phyloP scores from a whole-genome alignment of 2,329 filamentous ascomycete species.

The Penicillium sp. region DNA sequence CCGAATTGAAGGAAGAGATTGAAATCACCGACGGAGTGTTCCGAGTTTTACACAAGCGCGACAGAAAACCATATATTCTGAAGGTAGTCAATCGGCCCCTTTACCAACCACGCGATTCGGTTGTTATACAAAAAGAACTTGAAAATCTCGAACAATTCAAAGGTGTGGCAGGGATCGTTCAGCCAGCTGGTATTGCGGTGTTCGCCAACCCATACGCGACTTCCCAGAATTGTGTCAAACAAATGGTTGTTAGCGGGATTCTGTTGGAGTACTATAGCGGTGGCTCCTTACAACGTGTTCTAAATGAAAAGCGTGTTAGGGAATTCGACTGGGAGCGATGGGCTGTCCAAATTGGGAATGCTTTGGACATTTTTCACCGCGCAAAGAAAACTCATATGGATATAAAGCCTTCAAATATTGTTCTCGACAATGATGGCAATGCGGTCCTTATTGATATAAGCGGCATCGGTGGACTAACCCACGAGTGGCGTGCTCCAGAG shows the following conservation, averaged over 20 bases:
- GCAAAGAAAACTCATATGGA: constrained; percentile 21
- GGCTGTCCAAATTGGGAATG: constrained; percentile 19
- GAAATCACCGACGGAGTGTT: constrained; percentile 18
- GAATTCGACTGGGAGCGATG: constrained; percentile 16
- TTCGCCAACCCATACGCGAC: constrained; percentile 17
- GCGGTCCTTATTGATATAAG: constrained; percentile 23
- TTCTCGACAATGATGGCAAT: constrained; percentile 14
- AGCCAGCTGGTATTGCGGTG: constrained; percentile 16
- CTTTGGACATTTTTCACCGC: constrained; percentile 12
- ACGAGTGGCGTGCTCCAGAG: constrained; percentile 16
- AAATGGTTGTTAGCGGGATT: constrained; percentile 17
- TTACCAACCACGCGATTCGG: constrained; percentile 16
- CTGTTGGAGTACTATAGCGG: constrained; percentile 16
- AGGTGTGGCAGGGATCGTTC: constrained; percentile 16
- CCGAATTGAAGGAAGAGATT: constrained; percentile 9
- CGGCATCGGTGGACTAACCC: constrained; percentile 19
- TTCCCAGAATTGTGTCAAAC: neutral
- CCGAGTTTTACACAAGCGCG: constrained; percentile 5
- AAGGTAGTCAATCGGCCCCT: constrained; percentile 18
- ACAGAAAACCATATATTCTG: constrained; percentile 12
- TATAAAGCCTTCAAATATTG: constrained; percentile 22
- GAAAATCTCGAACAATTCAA: constrained; percentile 20
- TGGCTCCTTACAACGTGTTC: constrained; percentile 16
- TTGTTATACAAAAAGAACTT: constrained; percentile 19
- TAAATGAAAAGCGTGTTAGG: constrained; percentile 7